These are phyloP conservation scores for Xylaria sp. DNA, from an alignment of 2,329 filamentous ascomycete species.

Conservation along the genomic window DNA sequence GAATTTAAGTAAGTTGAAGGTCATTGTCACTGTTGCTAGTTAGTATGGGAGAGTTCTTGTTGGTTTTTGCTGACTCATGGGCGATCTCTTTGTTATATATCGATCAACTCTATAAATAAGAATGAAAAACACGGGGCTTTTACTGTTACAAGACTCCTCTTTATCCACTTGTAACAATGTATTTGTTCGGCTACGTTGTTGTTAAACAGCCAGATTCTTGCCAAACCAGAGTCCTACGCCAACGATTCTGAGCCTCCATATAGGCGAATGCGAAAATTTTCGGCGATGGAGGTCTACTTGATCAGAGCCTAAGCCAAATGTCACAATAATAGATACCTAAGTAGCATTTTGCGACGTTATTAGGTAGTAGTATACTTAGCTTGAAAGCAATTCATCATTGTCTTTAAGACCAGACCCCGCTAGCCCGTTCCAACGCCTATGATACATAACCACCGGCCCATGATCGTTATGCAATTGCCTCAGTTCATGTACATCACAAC, in stretches of 20 bases:
- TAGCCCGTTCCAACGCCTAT: constrained; percentile 44
- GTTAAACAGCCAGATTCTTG: background rate
- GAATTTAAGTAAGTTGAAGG: background rate
- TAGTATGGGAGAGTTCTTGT: background rate
- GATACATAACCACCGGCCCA: constrained; percentile 46
- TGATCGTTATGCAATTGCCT: constrained; percentile 38
- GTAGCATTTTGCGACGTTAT: background rate
- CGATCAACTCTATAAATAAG: background rate
- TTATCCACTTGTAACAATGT: constrained; percentile 21
- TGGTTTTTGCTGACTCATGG: background rate
- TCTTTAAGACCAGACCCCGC: constrained; percentile 45
- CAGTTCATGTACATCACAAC: constrained; percentile 43
- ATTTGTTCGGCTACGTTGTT: constrained; percentile 17
- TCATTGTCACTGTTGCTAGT: background rate
- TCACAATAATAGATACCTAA: background rate
- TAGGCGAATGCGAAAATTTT: background rate
- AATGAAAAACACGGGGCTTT: too few relatives aligned
- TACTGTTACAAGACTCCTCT: constrained; percentile 17
- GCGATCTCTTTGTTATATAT: background rate
- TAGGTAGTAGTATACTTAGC: constrained; percentile 24
- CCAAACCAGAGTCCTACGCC: background rate
- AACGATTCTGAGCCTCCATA: background rate
- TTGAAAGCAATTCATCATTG: constrained; percentile 46
- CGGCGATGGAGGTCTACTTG: background rate
- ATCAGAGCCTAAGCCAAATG: background rate